Percentiles rank a stretch among this genome's conserved stretches.
Evolutionary conservation across 192 early-diverging fungal species (phyloP).

Genomic region (Mortierella hygrophila): DNA sequence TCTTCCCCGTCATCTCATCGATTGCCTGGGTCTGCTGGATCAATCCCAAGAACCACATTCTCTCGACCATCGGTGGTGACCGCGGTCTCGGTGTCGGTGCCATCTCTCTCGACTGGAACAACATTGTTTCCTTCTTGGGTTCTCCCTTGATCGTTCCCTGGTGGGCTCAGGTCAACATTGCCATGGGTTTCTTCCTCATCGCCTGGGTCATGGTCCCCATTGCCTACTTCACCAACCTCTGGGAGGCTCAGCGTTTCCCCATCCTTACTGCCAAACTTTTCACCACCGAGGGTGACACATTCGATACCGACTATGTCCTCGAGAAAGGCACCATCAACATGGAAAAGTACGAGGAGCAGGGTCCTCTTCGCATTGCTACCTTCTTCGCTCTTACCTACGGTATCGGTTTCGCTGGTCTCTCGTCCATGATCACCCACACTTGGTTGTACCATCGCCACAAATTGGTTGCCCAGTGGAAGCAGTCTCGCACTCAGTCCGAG

Average conservation of each 20-base stretch:
- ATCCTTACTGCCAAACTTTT: constrained; percentile 57
- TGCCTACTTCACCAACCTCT: constrained; percentile 74
- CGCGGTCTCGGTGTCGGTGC: constrained; percentile 78
- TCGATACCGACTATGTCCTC: constrained; percentile 42
- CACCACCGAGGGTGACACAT: constrained; percentile 33
- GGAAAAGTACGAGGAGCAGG: constrained; percentile 57
- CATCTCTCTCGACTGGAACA: constrained; percentile 80
- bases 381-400: constrained; percentile 68
- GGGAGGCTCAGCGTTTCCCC: constrained; percentile 62
- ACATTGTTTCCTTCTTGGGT: constrained; percentile 53
- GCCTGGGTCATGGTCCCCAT: constrained; percentile 80
- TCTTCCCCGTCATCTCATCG: constrained; percentile 57
- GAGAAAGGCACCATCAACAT: constrained; percentile 55
- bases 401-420: constrained; percentile 61
- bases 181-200: constrained; percentile 69
- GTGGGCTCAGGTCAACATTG: constrained; percentile 75
- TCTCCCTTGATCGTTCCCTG: constrained; percentile 58
- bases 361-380: constrained; percentile 63
- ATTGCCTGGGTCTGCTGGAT: constrained; percentile 54
- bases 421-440: constrained; percentile 62
- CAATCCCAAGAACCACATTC: constrained; percentile 29
- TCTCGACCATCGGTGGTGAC: constrained; percentile 61
- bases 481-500: constrained; percentile 53
- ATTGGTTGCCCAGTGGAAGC: constrained; percentile 60
- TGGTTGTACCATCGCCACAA: constrained; percentile 71